phyloP scores from a whole-genome alignment of 139 green algal genomes.

The Chloropicon primus region DNA sequence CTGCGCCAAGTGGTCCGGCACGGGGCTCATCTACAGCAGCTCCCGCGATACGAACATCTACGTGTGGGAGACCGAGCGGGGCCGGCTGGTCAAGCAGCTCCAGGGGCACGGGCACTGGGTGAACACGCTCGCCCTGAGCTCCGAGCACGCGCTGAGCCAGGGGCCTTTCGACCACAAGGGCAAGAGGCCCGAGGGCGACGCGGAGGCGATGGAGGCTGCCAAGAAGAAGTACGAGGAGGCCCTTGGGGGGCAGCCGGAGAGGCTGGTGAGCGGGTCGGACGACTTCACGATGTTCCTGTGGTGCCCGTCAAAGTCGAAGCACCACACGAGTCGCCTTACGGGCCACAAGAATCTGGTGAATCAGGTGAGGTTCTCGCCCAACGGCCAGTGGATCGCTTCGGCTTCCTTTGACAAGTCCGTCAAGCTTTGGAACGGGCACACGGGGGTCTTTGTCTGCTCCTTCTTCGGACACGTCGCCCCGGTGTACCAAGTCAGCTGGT shows the following conservation, averaged over 20 bases:
- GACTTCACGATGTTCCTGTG: constrained; percentile 97
- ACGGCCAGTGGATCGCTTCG: constrained; percentile 77
- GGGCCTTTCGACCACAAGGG: constrained; percentile 83
- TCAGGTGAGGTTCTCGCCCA: constrained; percentile 89
- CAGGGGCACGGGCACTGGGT: constrained; percentile 94
- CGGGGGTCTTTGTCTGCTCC: constrained; percentile 76
- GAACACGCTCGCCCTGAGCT: constrained; percentile 85
- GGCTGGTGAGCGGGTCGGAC: constrained; percentile 83
- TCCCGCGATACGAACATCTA: constrained; percentile 71
- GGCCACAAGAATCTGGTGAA: constrained; percentile 95
- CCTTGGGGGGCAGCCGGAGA: constrained; percentile 46
- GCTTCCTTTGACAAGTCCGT: constrained; percentile 95
- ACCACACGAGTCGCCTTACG: constrained; percentile 58
- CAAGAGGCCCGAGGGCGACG: constrained; percentile 5
- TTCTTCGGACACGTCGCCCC: constrained; percentile 85
- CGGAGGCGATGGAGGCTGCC: constrained; percentile 12
- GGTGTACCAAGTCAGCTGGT: constrained; percentile 93
- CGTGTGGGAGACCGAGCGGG: constrained; percentile 69
- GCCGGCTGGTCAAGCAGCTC: constrained; percentile 58
- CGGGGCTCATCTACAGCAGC: constrained; percentile 79
- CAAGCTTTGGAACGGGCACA: constrained; percentile 90
- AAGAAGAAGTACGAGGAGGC: constrained; percentile 46
- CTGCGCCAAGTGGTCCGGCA: constrained; percentile 78
- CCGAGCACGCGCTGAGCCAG: constrained; percentile 71
- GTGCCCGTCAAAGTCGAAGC: constrained; percentile 44